Evolutionary conservation across 352 stramenopile species (phyloP).

Genomic region (Phytophthora brassicae): DNA sequence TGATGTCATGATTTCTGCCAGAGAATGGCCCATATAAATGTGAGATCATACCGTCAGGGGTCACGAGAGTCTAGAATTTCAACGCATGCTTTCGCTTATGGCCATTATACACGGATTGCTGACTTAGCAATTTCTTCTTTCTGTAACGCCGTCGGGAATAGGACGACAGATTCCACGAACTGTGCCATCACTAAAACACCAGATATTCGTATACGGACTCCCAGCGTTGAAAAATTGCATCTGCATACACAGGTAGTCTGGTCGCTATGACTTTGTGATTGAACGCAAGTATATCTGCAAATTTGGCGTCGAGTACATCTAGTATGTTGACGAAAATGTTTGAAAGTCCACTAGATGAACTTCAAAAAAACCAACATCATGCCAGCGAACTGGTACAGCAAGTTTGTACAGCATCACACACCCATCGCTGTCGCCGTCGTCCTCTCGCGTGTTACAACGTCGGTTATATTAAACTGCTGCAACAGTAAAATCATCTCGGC

Average conservation of each 20-base stretch:
- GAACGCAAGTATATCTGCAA: not conserved
- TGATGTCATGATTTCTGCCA: not conserved
- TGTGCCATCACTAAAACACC: constrained; percentile 9
- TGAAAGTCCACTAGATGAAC: not conserved
- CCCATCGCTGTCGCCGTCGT: not conserved
- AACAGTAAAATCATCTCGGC: not conserved
- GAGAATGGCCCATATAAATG: not conserved
- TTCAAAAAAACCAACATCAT: not conserved
- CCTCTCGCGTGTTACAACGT: not conserved
- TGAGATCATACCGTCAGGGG: too few relatives aligned
- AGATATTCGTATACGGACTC: not conserved
- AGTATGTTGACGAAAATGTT: constrained; percentile 4
- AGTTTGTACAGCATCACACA: not conserved
- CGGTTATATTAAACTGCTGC: not conserved
- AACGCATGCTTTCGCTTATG: too few relatives aligned
- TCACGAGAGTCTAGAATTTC: too few relatives aligned
- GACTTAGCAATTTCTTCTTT: too few relatives aligned
- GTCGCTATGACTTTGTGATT: not conserved
- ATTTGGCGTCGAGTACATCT: not conserved
- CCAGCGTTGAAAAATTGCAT: not conserved
- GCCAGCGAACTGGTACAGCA: not conserved
- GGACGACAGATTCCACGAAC: constrained; percentile 5
- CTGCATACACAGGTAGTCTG: not conserved
- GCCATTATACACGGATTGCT: too few relatives aligned
- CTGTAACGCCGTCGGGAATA: too few relatives aligned